Base-by-base conservation (phyloP, 2,329 filamentous ascomycete genomes). In the Sarocladium brachiariae region DNA sequence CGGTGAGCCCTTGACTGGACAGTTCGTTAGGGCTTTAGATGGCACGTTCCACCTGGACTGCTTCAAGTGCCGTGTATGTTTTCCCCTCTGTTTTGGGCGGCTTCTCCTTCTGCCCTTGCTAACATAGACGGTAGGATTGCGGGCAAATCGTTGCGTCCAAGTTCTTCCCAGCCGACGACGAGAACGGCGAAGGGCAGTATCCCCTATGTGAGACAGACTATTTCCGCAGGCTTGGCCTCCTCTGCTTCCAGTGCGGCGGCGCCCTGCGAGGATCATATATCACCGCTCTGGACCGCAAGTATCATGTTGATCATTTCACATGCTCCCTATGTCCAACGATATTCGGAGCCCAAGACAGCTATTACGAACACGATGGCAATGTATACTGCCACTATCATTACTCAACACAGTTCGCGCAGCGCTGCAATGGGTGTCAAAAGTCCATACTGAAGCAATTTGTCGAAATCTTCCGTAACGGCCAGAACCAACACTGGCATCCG, bases 341-440 rank as follows among this genome's bases (percentile, higher is more conserved):
- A n/a, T 99, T 99, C 64, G 93, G 93, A 49, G 93, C 93, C 6
- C 89, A 95, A 62, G 93, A 99, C 73, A 96, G 91, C 66, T 99
- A 99, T 68, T 99, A 99, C 69, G 93, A 99, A 68, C 93, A 99
- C 63, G 91, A 96, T 61, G 86, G 89, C 56, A 87, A 89, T 60
- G 93, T 99, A 23, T 99, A 96, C 68, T 99, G 93, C 67, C 93
- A 99, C 66, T 99, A 95, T 65, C 93, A 99, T 69, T 99, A 99
- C 68, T 97, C 92, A 11, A 99, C 93, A 14, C 89, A 90, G 63
- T 97, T 96, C 64, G 93, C 93, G 31, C 92, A 97, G 65, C 81
- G 89, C 51, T 99, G 93, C 67, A 96, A 95, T 66, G 93, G 93
- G 57, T 99, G 93, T 63, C 90, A 96, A 62, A 96, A 92, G 2